Evolutionary conservation across 1,139 yeast species (phyloP), one percentile per base, ranked within the genome.

Genomic region (Suhomyces atakaporum): DNA sequence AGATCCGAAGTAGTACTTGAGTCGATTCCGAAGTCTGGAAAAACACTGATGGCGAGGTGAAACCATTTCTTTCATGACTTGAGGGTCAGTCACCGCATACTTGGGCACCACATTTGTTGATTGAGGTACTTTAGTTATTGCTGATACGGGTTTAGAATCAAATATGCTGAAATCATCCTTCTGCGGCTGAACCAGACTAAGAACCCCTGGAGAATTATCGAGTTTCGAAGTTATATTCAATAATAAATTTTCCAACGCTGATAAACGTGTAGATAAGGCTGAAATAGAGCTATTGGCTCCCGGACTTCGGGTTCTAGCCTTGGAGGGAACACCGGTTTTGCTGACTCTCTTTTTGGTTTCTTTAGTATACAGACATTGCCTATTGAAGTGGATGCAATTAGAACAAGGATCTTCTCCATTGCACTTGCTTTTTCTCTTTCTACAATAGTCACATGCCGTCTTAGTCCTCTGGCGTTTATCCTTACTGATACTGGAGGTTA

Each of bases 401-500:
- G 46, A 30, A 19, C 64, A 59, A 1, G 59, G 61, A 3, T 11
- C 13, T 7, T 38, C 43, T 5, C 62, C 62, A 27, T 58, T 54
- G 35, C 64, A 60, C 29, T 51, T 48, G 30, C 52, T 52, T 43
- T 60, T 58, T 33, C 53, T 49, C 35, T 47, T 49, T 5, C 63
- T 50, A 34, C 64, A 60, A 12, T 41, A 40, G 34, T 51, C 58
- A 36, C 63, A 58, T 5, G 62, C 60, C 19, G 44, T 51, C 13
- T 49, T 45, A 22, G 50, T 50, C n/a, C 60, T 38, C 20, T 39
- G 46, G 9, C 47, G 44, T 21, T 24, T 31, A 7, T 31, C 31
- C 5, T 14, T 21, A 11, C 29, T 19, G 6, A 22, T 4, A 5
- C 8, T 18, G 20, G 20, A 18, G 20, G 20, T 8, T 6, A n/a